Percentiles rank a stretch among this genome's conserved stretches.
Evolutionary conservation across 2,329 filamentous ascomycete species (phyloP).

Genomic region (Diaporthe sp.): DNA sequence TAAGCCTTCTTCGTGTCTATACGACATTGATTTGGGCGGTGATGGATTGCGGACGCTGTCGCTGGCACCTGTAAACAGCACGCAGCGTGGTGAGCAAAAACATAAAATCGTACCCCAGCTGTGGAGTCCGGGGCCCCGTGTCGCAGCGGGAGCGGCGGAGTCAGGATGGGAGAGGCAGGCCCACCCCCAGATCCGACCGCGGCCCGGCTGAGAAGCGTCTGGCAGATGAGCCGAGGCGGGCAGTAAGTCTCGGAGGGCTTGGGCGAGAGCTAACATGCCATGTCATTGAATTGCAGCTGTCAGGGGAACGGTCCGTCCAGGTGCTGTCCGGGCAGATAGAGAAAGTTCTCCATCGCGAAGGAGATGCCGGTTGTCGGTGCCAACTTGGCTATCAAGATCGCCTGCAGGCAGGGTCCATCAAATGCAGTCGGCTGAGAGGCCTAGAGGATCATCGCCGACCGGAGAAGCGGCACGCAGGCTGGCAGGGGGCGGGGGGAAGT

Average conservation of each 20-base stretch:
- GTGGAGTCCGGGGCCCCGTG: constrained; percentile 32
- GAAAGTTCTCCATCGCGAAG: background rate
- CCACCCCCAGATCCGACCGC: constrained; percentile 11
- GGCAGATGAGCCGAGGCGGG: background rate
- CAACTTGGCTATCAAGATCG: background rate
- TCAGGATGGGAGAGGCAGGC: constrained; percentile 3
- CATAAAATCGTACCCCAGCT: constrained; percentile 4
- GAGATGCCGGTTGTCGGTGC: background rate
- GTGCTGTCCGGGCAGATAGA: background rate
- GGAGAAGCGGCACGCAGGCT: constrained; percentile 6
- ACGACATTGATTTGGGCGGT: background rate
- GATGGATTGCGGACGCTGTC: background rate
- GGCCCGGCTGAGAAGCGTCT: constrained; percentile 1
- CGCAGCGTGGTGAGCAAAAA: background rate
- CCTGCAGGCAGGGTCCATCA: background rate
- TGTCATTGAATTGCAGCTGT: background rate
- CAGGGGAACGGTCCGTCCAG: background rate
- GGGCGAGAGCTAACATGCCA: background rate
- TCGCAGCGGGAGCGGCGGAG: constrained; percentile 18
- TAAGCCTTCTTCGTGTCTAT: background rate
- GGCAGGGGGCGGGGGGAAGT: background rate
- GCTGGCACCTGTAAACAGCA: background rate
- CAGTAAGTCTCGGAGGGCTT: background rate
- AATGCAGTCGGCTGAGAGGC: background rate
- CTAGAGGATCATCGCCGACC: background rate